Evolutionary conservation across 768 basidiomycete genomes (phyloP).

Genomic region (Mycena haematopus): DNA sequence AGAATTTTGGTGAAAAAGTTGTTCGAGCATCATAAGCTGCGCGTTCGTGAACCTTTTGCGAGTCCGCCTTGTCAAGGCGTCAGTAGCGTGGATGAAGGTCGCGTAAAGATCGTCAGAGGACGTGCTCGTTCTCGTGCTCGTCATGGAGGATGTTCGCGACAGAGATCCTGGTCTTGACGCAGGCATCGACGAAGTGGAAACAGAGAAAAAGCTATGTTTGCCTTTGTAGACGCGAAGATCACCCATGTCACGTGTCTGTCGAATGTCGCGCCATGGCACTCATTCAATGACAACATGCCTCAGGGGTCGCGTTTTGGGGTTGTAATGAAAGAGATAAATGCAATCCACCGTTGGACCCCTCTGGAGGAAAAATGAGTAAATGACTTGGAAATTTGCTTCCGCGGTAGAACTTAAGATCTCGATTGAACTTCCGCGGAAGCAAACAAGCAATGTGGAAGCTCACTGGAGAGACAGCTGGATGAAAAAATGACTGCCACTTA

Average conservation of each 20-base stretch:
- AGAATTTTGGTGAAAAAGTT: conserved; percentile 73
- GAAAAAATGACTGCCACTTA: too few species aligned
- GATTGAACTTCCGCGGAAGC: too few species aligned
- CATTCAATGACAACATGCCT: too few species aligned
- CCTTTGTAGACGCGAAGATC: background rate
- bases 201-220: background rate
- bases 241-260: background rate
- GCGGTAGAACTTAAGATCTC: too few species aligned
- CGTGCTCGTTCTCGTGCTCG: conserved; percentile 51
- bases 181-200: background rate
- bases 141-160: conserved; percentile 61
- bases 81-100: conserved; percentile 37
- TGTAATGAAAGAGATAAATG: too few species aligned
- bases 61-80: conserved; percentile 57
- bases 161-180: conserved; percentile 32
- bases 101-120: conserved; percentile 53
- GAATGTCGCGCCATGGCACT: background rate
- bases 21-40: conserved; percentile 76
- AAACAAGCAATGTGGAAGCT: too few species aligned
- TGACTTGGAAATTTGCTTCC: too few species aligned
- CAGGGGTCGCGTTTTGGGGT: too few species aligned
- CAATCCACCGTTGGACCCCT: too few species aligned
- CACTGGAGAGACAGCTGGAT: too few species aligned
- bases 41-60: conserved; percentile 72
- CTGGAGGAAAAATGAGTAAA: too few species aligned